Evolutionary conservation across 2,329 filamentous ascomycete species (phyloP), one percentile per base, ranked within the genome.

Genomic region (Cercospora nicotianae): DNA sequence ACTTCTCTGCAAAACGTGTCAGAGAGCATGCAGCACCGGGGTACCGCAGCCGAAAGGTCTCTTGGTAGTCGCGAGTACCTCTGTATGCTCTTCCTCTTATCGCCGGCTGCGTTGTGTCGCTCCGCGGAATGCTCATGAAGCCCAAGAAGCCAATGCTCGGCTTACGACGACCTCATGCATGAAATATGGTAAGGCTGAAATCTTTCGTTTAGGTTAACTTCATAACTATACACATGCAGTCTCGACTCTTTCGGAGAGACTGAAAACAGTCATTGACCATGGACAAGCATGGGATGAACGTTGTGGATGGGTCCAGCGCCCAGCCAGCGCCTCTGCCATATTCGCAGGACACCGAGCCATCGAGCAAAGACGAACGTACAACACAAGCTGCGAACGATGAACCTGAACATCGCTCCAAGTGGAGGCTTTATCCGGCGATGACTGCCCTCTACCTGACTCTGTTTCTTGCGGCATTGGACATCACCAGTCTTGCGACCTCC

Each of bases 401-500:
- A 16, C 12, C 23, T 8, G 48, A 28, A 5, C 20, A 28, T 26
- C 39, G 60, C 39, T 62, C 39, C 7, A 62, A 48, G 30, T n/a
- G 26, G 10, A 39, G 60, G 18, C 26, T 62, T 7, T 62, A 30
- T 16, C 28, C 39, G 12, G 45, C 45, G 4, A 45, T 62, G 31
- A 20, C 28, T 8, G 60, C 60, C 6, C 60, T 62, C 39, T 62
- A 62, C 16, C 39, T 62, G 60, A 45, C 45, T 3, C 18, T 62
- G 10, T 62, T 62, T 8, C 76, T 82, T 45, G 79, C 79, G 13
- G 81, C 81, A 7, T 72, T 82, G 2, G 80, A 82, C 45, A 72
- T 86, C 61, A 90, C 88, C n/a, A 88, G 88, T 72, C 81, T 89
- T 72, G 85, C 89, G 10, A 90, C 89, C 0, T 87, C 89, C 6